Evolutionary conservation across 371 early-diverging fungal species (phyloP).

Genomic region (Smittium culicis): DNA sequence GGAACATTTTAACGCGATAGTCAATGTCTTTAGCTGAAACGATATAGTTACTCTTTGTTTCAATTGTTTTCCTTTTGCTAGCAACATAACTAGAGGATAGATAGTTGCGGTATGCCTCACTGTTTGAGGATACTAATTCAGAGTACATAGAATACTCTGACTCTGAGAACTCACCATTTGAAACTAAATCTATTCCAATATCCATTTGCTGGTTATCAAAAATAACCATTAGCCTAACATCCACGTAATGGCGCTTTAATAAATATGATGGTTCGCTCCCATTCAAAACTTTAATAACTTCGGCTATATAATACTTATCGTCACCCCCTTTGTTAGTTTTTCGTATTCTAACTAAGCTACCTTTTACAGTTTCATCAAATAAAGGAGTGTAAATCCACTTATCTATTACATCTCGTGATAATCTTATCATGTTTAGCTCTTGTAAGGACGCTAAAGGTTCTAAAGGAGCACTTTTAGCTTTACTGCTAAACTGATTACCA

Average conservation of each 20-base stretch:
- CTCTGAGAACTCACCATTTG: slow-evolving; percentile 7
- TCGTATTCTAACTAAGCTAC: slow-evolving; percentile 49
- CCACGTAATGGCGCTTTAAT: slow-evolving; percentile 3
- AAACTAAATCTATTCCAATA: slow-evolving; percentile 6
- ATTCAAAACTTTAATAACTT: slow-evolving; percentile 15
- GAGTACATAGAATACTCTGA: not conserved
- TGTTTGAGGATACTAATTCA: not conserved
- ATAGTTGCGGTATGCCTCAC: not conserved
- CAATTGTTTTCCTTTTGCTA: slow-evolving; percentile 7
- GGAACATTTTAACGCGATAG: slow-evolving; percentile 5
- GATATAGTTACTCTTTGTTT: slow-evolving; percentile 1
- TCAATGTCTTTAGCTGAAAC: slow-evolving; percentile 10
- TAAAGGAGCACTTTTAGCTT: slow-evolving; percentile 14
- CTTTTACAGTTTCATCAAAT: slow-evolving; percentile 47
- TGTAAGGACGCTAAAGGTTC: slow-evolving; percentile 41
- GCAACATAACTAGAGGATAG: not conserved
- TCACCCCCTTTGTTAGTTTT: slow-evolving; percentile 39
- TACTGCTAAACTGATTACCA: slow-evolving; percentile 10
- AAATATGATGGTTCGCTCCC: slow-evolving; percentile 6
- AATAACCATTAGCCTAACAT: slow-evolving; percentile 2
- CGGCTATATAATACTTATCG: slow-evolving; percentile 46
- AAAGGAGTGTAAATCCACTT: slow-evolving; percentile 60
- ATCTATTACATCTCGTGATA: slow-evolving; percentile 47
- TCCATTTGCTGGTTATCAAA: not conserved
- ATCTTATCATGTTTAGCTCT: slow-evolving; percentile 42